Evolutionary conservation across 164 flowering plant genomes (phyloP).

Genomic region (Brasenia schreberi): DNA sequence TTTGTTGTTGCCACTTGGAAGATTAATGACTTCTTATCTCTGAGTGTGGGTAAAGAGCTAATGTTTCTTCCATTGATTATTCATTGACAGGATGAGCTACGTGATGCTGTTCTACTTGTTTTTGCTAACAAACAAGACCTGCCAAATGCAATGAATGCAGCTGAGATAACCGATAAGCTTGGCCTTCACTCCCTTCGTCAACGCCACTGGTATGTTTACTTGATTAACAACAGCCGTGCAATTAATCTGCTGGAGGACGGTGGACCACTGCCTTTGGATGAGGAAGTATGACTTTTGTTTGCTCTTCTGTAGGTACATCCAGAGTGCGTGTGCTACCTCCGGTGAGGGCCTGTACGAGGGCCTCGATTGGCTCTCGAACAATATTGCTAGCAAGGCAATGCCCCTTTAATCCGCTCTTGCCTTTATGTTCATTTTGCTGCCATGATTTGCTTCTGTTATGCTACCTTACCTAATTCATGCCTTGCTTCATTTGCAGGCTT

Average conservation of each 20-base stretch:
- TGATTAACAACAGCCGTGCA: too few species aligned
- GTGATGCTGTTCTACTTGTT: constrained; percentile 94
- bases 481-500: too few species aligned
- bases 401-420: background rate
- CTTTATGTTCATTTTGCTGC: background rate
- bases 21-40: too few species aligned
- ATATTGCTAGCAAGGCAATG: constrained; percentile 80
- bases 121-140: constrained; percentile 99
- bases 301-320: constrained; percentile 59
- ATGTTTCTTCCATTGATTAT: background rate
- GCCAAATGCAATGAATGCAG: constrained; percentile 99
- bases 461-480: background rate
- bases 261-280: too few species aligned
- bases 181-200: constrained; percentile 95
- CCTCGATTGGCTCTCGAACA: constrained; percentile 92
- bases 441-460: background rate
- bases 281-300: background rate
- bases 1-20: too few species aligned
- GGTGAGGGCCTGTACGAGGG: constrained; percentile 98
- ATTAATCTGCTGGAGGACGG: too few species aligned
- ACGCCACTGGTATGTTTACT: constrained; percentile 67
- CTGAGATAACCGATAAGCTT: constrained; percentile 96
- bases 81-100: constrained; percentile 78
- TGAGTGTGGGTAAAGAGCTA: too few species aligned
- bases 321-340: constrained; percentile 95